Base-by-base conservation (phyloP, 257 asterid genomes). In the Avicennia marina region DNA sequence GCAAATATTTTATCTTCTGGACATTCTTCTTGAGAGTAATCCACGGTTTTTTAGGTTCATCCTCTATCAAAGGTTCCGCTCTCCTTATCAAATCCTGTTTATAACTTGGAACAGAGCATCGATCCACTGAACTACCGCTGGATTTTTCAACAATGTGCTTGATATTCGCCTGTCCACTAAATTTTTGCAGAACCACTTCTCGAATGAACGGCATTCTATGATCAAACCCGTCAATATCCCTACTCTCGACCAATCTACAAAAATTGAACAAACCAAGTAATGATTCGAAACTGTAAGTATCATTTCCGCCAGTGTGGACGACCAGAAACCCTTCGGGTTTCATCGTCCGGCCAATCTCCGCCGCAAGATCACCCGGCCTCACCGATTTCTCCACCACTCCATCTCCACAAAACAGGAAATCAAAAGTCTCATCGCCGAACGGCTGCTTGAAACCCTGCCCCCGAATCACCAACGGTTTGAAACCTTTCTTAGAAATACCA, bases 21-120 rank as follows among this genome's bases (percentile, higher is more conserved):
- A 72, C 80, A 50, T 88, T 91, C 75, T 58, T 81, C 90, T 91
- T 91, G 32, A 91, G 74, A 4, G 98, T 78, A 77, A 91, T 83
- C 98, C 98, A 91, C 1, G 95, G 96, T 45, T 91, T 91, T 58
- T 70, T 65, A 0, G 98, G 98, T 59, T 91, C 98, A 68, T 85
- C 88, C 62, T 63, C 71, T 18, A 91, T 88, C 75, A 91, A 59
- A 4, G 88, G 87, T 77, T 91, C 96, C 16, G 94, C 91, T 31
- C 83, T 81, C 60, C 33, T 68, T 18, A 83, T 66, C 74, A 91
- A 54, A 21, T 76, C 81, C 68, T 34, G 81, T 43, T 83, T 91
- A 43, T 78, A 83, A n/a, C 78, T 79, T 0, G 90, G 83, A 53
- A 87, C 88, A 25, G 67, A 56, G 73, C 98, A 91, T 46, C 76